These are phyloP conservation scores for Gypsophila paniculata DNA, from an alignment of 179 eudicot species.

Conservation along the genomic window DNA sequence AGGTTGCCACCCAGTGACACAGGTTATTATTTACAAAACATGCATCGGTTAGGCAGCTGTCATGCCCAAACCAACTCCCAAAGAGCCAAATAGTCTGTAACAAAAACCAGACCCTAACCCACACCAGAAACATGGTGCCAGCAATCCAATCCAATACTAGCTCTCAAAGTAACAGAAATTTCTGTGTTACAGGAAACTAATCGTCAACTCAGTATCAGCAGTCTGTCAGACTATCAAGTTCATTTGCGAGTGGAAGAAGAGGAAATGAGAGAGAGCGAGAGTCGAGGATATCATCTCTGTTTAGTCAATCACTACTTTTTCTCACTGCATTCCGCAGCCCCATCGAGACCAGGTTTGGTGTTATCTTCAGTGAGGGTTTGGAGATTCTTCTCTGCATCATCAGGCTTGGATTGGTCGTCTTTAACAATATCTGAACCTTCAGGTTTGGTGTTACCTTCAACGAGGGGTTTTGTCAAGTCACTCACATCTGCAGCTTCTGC, in stretches of 20 bases:
- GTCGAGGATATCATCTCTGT: conserved; percentile 9
- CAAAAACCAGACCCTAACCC: neutral
- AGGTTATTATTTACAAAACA: conserved; percentile 29
- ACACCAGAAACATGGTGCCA: neutral
- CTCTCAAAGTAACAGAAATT: neutral
- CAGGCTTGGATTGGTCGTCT: neutral
- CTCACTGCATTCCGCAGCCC: conserved; percentile 19
- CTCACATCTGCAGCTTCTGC: conserved; percentile 25
- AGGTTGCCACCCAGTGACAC: conserved; percentile 12
- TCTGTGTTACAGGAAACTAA: conserved; percentile 2
- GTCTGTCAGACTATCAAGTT: conserved; percentile 9
- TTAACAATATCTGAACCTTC: conserved; percentile 3
- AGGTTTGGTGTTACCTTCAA: conserved; percentile 17
- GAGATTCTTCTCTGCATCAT: neutral
- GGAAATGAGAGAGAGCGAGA: neutral
- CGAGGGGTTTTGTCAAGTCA: conserved; percentile 20
- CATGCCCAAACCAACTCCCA: neutral
- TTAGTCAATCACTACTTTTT: conserved; percentile 17
- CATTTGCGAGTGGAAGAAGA: conserved; percentile 12
- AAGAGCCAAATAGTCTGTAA: neutral
- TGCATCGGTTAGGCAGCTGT: neutral
- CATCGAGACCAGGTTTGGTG: neutral
- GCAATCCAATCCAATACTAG: neutral
- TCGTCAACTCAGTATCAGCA: neutral
- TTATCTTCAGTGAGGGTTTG: no score